Evolutionary conservation across 257 asterid species (phyloP).

Genomic region (Solanum sejunctum): DNA sequence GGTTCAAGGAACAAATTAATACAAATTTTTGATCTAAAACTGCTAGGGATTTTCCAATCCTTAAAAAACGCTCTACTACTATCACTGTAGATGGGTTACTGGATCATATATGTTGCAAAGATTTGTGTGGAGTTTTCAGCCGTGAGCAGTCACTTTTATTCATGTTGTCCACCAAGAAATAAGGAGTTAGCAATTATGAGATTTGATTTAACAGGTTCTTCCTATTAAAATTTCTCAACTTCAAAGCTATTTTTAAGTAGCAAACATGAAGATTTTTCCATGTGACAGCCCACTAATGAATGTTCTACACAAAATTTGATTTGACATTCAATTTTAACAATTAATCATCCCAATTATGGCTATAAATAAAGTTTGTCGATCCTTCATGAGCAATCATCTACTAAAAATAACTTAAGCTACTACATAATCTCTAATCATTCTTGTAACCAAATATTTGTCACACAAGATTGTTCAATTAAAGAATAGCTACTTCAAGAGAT

Average conservation of each 20-base stretch:
- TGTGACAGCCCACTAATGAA: slow-evolving; percentile 26
- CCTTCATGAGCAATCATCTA: not conserved
- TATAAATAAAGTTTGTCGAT: not conserved
- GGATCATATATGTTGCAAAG: slow-evolving; percentile 66
- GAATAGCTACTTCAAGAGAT: not conserved
- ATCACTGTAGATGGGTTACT: slow-evolving; percentile 89
- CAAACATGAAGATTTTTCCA: slow-evolving; percentile 33
- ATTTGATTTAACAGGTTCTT: slow-evolving; percentile 11
- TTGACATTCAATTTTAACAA: not conserved
- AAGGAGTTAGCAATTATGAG: slow-evolving; percentile 2
- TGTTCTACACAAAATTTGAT: not conserved
- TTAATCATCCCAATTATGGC: not conserved
- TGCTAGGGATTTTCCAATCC: too few relatives aligned
- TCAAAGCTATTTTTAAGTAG: slow-evolving; percentile 27
- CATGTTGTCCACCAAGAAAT: slow-evolving; percentile 38
- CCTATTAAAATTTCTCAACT: slow-evolving; percentile 26
- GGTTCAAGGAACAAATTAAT: not conserved
- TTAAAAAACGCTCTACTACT: slow-evolving; percentile 14
- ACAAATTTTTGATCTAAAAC: too few relatives aligned
- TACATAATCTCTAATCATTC: not conserved
- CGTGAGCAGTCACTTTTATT: slow-evolving; percentile 74
- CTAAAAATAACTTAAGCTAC: not conserved
- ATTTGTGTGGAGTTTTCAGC: slow-evolving; percentile 71
- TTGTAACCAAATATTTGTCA: not conserved
- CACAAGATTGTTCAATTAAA: not conserved